These are phyloP conservation scores for Penicillium ochrochloron DNA, from an alignment of 495 filamentous ascomycete genomes.

Conservation along the genomic window DNA sequence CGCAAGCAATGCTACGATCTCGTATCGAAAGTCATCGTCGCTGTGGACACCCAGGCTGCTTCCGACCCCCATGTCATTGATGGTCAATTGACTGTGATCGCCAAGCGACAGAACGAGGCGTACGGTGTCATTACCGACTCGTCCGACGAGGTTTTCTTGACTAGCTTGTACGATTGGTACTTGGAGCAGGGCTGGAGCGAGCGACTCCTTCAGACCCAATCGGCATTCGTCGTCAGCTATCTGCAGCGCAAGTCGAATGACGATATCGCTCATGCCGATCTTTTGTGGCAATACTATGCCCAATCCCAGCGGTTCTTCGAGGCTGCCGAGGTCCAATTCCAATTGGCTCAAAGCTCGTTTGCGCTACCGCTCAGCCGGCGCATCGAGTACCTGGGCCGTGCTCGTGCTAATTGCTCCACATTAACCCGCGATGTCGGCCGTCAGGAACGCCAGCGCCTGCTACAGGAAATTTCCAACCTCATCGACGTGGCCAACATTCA, in stretches of 20 bases:
- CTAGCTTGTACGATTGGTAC: conserved; percentile 97
- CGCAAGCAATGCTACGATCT: conserved; percentile 83
- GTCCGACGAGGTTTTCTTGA: conserved; percentile 89
- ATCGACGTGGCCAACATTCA: conserved; percentile 95
- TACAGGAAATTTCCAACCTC: conserved; percentile 81
- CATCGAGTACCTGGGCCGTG: conserved; percentile 86
- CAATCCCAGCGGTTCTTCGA: conserved; percentile 78
- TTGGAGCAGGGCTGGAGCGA: conserved; percentile 79
- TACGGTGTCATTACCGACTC: conserved; percentile 85
- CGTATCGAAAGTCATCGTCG: conserved; percentile 73
- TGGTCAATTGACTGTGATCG: conserved; percentile 72
- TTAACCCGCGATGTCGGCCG: conserved; percentile 71
- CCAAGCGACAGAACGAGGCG: conserved; percentile 81
- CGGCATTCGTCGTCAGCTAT: conserved; percentile 84
- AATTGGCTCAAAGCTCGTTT: conserved; percentile 82
- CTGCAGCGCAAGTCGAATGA: conserved; percentile 71
- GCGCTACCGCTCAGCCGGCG: conserved; percentile 72
- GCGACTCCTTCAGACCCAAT: conserved; percentile 79
- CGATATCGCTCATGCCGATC: conserved; percentile 76
- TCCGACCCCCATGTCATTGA: conserved; percentile 72
- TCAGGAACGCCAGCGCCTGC: conserved; percentile 74
- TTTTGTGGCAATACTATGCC: conserved; percentile 90
- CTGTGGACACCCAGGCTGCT: conserved; percentile 71
- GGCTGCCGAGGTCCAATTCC: conserved; percentile 82
- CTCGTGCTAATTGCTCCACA: conserved; percentile 84